Evolutionary conservation across 179 eudicot species (phyloP).

Genomic region (Corrigiola litoralis): DNA sequence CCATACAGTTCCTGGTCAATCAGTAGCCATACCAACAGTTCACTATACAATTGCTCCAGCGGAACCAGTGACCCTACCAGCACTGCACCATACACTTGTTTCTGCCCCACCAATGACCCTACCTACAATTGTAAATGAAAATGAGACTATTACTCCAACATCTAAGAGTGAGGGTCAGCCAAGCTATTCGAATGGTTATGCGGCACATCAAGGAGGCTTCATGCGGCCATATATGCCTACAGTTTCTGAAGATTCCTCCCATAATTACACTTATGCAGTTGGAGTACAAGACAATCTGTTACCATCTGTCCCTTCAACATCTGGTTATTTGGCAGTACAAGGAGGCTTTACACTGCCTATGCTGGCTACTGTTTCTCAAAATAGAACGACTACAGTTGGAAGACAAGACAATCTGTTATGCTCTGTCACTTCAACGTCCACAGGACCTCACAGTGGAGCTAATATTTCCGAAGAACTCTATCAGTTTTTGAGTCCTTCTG

Average conservation of each 20-base stretch:
- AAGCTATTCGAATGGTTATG: conserved; percentile 19
- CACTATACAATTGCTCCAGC: conserved; percentile 11
- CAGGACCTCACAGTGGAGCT: conserved; percentile 17
- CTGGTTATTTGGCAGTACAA: conserved; percentile 23
- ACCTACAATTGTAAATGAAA: conserved; percentile 14
- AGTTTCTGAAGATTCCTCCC: conserved; percentile 18
- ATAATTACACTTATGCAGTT: conserved; percentile 9
- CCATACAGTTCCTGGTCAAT: conserved; percentile 21
- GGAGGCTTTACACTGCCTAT: conserved; percentile 18
- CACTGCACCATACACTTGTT: conserved; percentile 15
- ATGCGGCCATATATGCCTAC: conserved; percentile 16
- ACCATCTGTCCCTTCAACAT: conserved; percentile 11
- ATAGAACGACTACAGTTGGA: too few relatives aligned
- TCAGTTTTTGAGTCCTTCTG: conserved; percentile 15
- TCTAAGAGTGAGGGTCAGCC: conserved; percentile 16
- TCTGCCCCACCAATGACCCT: conserved; percentile 16
- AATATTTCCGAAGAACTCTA: conserved; percentile 12
- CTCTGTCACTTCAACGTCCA: conserved; percentile 7
- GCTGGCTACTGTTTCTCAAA: conserved; percentile 13
- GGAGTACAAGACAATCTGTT: conserved; percentile 18
- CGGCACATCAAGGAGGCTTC: conserved; percentile 21
- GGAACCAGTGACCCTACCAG: conserved; percentile 23
- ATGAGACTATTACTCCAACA: conserved; percentile 15
- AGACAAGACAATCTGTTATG: conserved; percentile 16
- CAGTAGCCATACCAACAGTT: conserved; percentile 14